These are phyloP conservation scores for Paramecium primaurelia DNA, from an alignment of 73 alveolate genomes.

Conservation along the genomic window DNA sequence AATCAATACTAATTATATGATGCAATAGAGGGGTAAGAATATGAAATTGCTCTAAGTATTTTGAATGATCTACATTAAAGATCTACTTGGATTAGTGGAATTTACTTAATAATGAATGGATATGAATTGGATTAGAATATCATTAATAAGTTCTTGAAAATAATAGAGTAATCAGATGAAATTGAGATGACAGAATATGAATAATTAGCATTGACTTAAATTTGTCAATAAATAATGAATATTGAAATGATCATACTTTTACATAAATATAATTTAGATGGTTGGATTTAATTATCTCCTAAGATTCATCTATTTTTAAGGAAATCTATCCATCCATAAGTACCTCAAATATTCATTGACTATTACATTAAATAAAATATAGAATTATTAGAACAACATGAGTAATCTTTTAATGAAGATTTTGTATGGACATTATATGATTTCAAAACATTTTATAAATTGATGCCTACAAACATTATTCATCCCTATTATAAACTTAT, in stretches of 20 bases:
- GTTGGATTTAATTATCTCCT: not conserved
- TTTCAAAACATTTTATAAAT: not conserved
- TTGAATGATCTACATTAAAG: not conserved
- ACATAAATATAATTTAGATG: not conserved
- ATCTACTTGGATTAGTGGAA: not conserved
- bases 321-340: not conserved
- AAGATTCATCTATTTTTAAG: not conserved
- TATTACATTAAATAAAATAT: not conserved
- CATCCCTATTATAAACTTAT: constrained; percentile 11
- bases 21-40: not conserved
- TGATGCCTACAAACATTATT: not conserved
- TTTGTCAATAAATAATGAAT: not conserved
- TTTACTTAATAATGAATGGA: not conserved
- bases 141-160: not conserved
- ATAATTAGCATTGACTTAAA: not conserved
- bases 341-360: not conserved
- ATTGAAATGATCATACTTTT: not conserved
- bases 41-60: not conserved
- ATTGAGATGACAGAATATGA: not conserved
- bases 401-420: constrained; percentile 12
- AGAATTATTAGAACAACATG: not conserved
- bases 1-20: not conserved
- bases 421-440: not conserved
- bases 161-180: not conserved
- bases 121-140: not conserved